Evolutionary conservation across 2,329 filamentous ascomycete genomes (phyloP), one percentile per base, ranked within the genome.

Genomic region (Pyrenophora graminea): DNA sequence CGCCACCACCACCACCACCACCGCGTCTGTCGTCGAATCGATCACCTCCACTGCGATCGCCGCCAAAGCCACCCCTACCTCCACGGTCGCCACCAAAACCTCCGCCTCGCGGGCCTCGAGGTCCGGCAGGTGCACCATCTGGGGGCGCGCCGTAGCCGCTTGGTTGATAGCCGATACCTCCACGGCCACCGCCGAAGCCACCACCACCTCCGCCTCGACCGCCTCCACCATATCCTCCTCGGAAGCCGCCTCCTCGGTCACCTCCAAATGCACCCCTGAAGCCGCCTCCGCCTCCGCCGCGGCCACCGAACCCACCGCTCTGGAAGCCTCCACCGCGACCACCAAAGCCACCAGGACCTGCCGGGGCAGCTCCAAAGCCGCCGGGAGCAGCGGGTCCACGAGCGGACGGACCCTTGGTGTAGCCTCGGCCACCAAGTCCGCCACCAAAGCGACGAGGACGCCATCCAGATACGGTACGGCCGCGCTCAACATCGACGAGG

Each of bases 401-500:
- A 31, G 88, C 80, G 43, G 88, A 83, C 59, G 85, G 80, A 13
- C 87, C 85, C 75, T 93, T 95, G 50, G 93, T 97, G 75, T 97
- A 97, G 59, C 90, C 89, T 66, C 94, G 87, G 39, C 93, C 93
- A 56, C 94, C 94, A 2, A 97, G 84, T 39, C 94, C 94, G 60
- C 94, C 94, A 51, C 93, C 94, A 45, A 96, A 88, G 58, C 94
- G 88, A 62, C 90, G 87, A 55, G 94, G 94, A 69, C 90, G 89
- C 94, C 94, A 99, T 41, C 89, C 91, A 69, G 90, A 89, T 34
- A 97, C 91, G 27, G 94, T 97, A 63, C 94, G 88, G 62, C 94
- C 94, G 69, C 94, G 87, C 77, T 99, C 94, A 55, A 97, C 93
- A 71, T 99, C 94, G 67, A 97, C 91, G 70, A 96, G 85, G 68